Evolutionary conservation across 2,329 filamentous ascomycete species (phyloP).

Genomic region (Claviceps pazoutovae): DNA sequence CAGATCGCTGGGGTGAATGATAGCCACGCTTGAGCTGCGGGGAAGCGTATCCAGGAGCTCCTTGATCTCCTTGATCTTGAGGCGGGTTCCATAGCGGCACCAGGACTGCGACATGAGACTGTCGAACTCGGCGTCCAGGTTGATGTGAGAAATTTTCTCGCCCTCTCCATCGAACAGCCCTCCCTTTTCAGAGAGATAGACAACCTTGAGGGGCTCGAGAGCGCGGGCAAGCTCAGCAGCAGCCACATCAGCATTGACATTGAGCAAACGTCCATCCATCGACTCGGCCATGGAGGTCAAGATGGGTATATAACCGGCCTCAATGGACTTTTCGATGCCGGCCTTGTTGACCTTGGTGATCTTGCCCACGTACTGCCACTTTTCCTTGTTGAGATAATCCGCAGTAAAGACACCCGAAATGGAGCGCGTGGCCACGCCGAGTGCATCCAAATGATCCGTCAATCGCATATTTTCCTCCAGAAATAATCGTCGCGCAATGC

Average conservation of each 20-base stretch:
- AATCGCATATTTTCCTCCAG: conserved; percentile 90
- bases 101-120: conserved; percentile 85
- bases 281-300: conserved; percentile 95
- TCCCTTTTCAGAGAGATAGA: conserved; percentile 97
- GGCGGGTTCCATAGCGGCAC: conserved; percentile 85
- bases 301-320: conserved; percentile 81
- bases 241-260: conserved; percentile 95
- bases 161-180: conserved; percentile 87
- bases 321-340: conserved; percentile 82
- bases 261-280: conserved; percentile 78
- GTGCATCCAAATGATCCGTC: conserved; percentile 74
- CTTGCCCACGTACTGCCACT: conserved; percentile 91
- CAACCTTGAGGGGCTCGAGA: conserved; percentile 88
- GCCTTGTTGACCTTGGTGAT: conserved; percentile 84
- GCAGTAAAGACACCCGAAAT: conserved; percentile 87
- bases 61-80: conserved; percentile 98
- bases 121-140: conserved; percentile 92
- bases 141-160: conserved; percentile 93
- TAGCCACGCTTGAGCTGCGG: conserved; percentile 85
- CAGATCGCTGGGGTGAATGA: conserved; percentile 89
- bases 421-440: conserved; percentile 78
- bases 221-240: conserved; percentile 83
- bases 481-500: conserved; percentile 82
- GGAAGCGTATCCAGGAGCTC: conserved; percentile 80
- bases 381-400: conserved; percentile 91